Percentiles rank a stretch among this genome's conserved stretches.
These are phyloP conservation scores for Tritrichomonas foetus DNA, from an alignment of 208 protist species.

Conservation along the genomic window DNA sequence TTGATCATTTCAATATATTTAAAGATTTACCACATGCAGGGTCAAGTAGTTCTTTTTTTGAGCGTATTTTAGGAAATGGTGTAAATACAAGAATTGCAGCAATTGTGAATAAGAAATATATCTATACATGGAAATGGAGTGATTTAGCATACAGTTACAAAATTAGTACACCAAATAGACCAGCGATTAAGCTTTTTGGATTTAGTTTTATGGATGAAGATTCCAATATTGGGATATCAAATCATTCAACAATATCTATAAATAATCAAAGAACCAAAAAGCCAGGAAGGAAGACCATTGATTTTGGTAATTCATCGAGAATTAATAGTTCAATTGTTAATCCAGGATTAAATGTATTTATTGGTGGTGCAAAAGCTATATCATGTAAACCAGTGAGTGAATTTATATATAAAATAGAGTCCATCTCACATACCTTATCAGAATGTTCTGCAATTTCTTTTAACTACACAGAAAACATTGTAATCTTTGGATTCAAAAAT, in stretches of 20 bases:
- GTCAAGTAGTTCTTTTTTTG: not conserved
- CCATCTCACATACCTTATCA: not conserved
- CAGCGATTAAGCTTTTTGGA: not conserved
- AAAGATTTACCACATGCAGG: conserved; percentile 5
- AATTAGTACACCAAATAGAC: not conserved
- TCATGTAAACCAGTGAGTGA: not conserved
- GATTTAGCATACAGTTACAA: not conserved
- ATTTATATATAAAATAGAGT: not conserved
- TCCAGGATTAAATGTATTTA: not conserved
- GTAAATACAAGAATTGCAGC: not conserved
- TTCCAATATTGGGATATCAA: not conserved
- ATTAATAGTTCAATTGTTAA: not conserved
- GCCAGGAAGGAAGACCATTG: not conserved
- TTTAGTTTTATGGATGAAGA: not conserved
- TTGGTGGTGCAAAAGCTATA: not conserved
- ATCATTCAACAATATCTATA: too few species aligned
- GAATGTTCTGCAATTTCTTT: not conserved
- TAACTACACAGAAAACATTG: not conserved
- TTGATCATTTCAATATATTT: not conserved
- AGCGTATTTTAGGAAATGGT: not conserved
- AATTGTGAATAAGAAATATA: not conserved
- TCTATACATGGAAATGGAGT: not conserved
- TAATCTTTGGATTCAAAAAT: not conserved
- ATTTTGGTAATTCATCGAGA: not conserved
- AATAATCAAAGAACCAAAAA: not conserved